phyloP scores from a whole-genome alignment of 176 grass and related monocot species.

The Lolium perenne region DNA sequence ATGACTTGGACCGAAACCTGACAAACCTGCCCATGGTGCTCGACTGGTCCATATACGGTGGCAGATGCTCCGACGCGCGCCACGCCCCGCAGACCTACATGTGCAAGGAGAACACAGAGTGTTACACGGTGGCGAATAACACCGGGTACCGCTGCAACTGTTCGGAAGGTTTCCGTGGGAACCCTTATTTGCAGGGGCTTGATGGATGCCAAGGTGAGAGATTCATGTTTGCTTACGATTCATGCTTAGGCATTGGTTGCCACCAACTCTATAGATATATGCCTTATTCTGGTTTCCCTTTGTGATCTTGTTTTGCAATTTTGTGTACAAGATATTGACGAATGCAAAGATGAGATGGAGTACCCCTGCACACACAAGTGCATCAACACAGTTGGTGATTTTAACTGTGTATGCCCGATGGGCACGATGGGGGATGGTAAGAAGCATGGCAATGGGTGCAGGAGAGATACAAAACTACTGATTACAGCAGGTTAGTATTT shows the following conservation, averaged over 20 bases:
- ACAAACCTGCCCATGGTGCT: conserved; percentile 16
- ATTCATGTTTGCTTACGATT: not conserved
- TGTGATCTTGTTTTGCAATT: too few relatives aligned
- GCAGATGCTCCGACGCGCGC: not conserved
- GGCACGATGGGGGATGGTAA: conserved; percentile 35
- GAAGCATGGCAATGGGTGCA: conserved; percentile 11
- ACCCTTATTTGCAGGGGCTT: conserved; percentile 14
- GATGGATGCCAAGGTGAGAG: conserved; percentile 33
- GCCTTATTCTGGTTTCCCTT: not conserved
- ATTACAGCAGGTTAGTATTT: not conserved
- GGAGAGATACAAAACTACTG: not conserved
- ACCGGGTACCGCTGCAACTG: conserved; percentile 38
- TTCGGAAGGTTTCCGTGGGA: conserved; percentile 5
- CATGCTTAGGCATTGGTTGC: not conserved
- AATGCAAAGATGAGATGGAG: conserved; percentile 16
- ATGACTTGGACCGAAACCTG: not conserved
- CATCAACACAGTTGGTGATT: conserved; percentile 15
- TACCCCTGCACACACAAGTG: conserved; percentile 30
- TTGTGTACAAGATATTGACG: conserved; percentile 41
- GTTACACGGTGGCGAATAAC: conserved; percentile 10
- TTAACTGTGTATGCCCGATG: conserved; percentile 22
- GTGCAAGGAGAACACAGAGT: conserved; percentile 32
- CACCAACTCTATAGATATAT: not conserved
- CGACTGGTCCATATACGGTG: not conserved
- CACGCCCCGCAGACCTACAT: not conserved